These are phyloP conservation scores for Helenozyma baotianmanensis DNA, from an alignment of 805 yeast species.

Conservation along the genomic window DNA sequence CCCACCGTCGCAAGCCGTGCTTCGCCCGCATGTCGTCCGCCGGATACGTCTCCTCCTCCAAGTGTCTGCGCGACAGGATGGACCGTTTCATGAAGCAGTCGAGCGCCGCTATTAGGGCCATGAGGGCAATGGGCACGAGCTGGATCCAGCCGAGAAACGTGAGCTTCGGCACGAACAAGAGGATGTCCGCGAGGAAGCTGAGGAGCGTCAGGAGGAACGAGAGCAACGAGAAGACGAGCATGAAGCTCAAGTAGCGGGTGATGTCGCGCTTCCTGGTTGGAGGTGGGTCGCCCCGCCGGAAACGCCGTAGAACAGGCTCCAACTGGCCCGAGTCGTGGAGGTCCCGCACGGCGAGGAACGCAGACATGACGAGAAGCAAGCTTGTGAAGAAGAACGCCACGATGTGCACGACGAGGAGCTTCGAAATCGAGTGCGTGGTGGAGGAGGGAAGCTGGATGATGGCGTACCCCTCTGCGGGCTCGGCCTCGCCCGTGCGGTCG, in stretches of 20 bases:
- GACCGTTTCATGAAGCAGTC: constrained; percentile 72
- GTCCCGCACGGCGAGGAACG: constrained; percentile 2
- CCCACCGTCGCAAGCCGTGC: constrained; percentile 4
- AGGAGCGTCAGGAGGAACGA: constrained; percentile 66
- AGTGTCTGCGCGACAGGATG: constrained; percentile 45
- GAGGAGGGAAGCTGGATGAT: constrained; percentile 37
- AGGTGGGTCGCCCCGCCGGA: no score
- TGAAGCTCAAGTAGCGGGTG: constrained; percentile 39
- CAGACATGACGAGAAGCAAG: constrained; percentile 8
- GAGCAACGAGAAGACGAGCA: constrained; percentile 59
- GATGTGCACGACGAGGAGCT: constrained; percentile 38
- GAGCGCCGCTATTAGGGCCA: constrained; percentile 60
- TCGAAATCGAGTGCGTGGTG: constrained; percentile 37
- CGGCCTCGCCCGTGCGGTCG: no score
- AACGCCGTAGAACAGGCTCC: background rate
- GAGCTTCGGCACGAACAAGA: constrained; percentile 70
- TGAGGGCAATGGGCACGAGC: constrained; percentile 60
- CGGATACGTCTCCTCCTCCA: constrained; percentile 22
- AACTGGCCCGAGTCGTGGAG: background rate
- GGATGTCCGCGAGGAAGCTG: constrained; percentile 76
- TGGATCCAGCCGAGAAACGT: constrained; percentile 86
- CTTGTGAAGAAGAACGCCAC: constrained; percentile 32
- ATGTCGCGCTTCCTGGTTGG: constrained; percentile 3
- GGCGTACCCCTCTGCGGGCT: constrained; percentile 3
- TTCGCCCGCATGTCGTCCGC: constrained; percentile 8